These are phyloP conservation scores for Microsporum canis DNA, from an alignment of 2,329 filamentous ascomycete species.

Conservation along the genomic window DNA sequence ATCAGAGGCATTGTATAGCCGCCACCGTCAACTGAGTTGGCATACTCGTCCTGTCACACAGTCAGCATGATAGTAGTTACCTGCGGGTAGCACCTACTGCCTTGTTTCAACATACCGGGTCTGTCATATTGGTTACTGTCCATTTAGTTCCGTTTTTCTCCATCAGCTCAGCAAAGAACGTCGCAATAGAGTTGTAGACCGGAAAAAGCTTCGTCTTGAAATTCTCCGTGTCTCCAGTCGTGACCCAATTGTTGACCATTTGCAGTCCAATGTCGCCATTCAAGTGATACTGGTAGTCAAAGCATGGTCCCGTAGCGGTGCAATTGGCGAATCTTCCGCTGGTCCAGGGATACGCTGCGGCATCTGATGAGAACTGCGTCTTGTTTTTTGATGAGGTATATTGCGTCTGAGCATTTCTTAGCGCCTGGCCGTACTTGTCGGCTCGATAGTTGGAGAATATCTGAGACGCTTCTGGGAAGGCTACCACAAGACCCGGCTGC, in stretches of 20 bases:
- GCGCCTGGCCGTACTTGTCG: conserved; percentile 48
- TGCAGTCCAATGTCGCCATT: conserved; percentile 58
- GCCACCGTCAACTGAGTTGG: conserved; percentile 55
- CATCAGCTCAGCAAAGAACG: conserved; percentile 50
- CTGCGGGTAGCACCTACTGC: conserved; percentile 4
- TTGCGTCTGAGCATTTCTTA: conserved; percentile 46
- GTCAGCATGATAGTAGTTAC: not conserved
- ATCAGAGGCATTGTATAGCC: conserved; percentile 58
- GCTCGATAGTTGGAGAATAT: conserved; percentile 55
- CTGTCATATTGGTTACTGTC: conserved; percentile 54
- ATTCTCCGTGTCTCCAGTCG: conserved; percentile 46
- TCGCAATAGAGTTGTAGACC: conserved; percentile 52
- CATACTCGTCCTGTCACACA: conserved; percentile 48
- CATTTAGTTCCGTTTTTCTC: conserved; percentile 47
- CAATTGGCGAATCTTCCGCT: conserved; percentile 57
- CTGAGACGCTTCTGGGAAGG: conserved; percentile 51
- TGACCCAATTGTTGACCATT: conserved; percentile 49
- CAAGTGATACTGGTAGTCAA: conserved; percentile 61
- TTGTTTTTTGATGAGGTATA: conserved; percentile 49
- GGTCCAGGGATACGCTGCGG: conserved; percentile 58
- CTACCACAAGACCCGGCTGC: conserved; percentile 53
- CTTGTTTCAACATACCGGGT: conserved; percentile 43
- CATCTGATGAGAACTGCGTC: conserved; percentile 45
- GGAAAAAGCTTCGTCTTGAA: conserved; percentile 49
- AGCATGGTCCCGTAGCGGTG: conserved; percentile 52